phyloP scores from a whole-genome alignment of 257 asterid species.

The Solanum etuberosum region DNA sequence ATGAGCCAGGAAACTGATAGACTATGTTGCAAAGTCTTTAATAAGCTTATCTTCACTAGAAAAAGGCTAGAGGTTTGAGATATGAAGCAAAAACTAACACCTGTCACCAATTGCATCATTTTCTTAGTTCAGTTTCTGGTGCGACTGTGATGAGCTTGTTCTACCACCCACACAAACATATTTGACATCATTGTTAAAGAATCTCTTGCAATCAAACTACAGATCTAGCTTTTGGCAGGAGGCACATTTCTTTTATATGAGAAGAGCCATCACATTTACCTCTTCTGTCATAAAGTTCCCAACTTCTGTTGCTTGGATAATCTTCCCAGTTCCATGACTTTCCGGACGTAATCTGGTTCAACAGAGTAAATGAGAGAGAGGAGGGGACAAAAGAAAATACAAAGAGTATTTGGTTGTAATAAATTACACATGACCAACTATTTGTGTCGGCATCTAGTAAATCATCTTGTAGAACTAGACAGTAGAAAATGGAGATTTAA shows the following conservation, averaged over 20 bases:
- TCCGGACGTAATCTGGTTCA: not conserved
- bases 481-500: not conserved
- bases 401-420: not conserved
- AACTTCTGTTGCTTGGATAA: not conserved
- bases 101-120: not conserved
- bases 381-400: not conserved
- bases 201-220: not conserved
- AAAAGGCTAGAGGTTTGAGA: not conserved
- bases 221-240: not conserved
- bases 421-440: not conserved
- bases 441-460: not conserved
- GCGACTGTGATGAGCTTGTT: not conserved
- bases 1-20: not conserved
- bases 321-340: not conserved
- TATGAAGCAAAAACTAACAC: not conserved
- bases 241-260: not conserved
- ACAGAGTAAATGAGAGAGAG: not conserved
- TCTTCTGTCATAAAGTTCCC: not conserved
- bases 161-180: not conserved
- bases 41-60: not conserved
- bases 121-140: not conserved
- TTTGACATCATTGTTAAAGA: not conserved
- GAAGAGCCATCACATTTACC: not conserved
- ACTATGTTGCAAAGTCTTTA: not conserved
- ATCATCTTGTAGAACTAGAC: not conserved